Base-by-base conservation (phyloP, 768 basidiomycete species). In the Suillus decipiens region DNA sequence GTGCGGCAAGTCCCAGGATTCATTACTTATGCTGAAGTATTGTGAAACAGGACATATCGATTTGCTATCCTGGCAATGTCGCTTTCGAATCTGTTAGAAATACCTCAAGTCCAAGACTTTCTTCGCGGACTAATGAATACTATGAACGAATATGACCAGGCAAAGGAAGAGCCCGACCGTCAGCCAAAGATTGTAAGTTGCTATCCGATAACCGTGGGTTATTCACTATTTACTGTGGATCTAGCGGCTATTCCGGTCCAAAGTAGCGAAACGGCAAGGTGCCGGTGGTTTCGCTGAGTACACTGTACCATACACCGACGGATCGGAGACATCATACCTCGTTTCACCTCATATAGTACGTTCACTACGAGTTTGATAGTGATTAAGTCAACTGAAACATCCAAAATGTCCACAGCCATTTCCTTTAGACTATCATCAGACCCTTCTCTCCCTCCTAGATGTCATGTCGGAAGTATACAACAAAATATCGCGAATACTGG, bases 391-490 rank as follows among this genome's bases (percentile, higher is more conserved):
- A 65, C 51, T 64, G 58, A 59, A 63, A 41, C 33, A 36, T 60
- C 11, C 59, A 59, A 59, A 63, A 41, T 33, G 36, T 60, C 11
- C 59, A 59, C 66, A 95, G 93, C 90, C 94, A n/a, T 96, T 95
- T 76, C 80, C 89, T 3, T 74, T 96, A 61, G 94, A 96, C 75
- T 96, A 96, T 72, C 89, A 92, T 67, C 90, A 96, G 76, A 92
- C 91, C 11, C 84, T 95, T 41, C 85, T 94, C 60, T 93, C 94
- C 39, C 86, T 95, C 33, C 87, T 95, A 60, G 95, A 96, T 71
- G 90, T 96, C 55, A 83, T 96, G 45, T 91, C 92, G 19, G 93
- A 95, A 71, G 86, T 93, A 36, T 96, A 96, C 79, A 88, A 91
- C 76, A 94, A 93, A 75, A 89, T 96, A 45, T 84, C 85, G 10